These are phyloP conservation scores for Neopestalotiopsis rosae DNA, from an alignment of 2,329 filamentous ascomycete species.

Conservation along the genomic window DNA sequence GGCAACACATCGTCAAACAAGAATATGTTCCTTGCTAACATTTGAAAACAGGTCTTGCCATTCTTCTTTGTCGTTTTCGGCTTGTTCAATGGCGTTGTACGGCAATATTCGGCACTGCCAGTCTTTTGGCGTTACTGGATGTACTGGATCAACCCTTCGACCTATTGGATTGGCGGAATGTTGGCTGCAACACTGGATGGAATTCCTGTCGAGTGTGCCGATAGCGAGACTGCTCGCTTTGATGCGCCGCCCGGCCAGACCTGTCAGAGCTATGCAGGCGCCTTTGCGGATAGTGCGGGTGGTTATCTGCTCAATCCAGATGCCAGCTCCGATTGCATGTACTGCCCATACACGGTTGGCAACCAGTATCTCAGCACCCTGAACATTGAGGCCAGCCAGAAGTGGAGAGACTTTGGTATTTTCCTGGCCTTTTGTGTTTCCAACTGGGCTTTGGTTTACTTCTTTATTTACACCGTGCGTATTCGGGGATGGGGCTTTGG, in stretches of 20 bases:
- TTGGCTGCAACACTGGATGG: slow-evolving; percentile 66
- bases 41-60: slow-evolving; percentile 57
- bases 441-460: slow-evolving; percentile 76
- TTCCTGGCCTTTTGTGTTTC: slow-evolving; percentile 73
- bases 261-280: slow-evolving; percentile 67
- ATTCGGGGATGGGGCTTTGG: slow-evolving; percentile 75
- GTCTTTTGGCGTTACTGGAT: slow-evolving; percentile 78
- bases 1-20: neutral
- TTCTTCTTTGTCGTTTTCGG: slow-evolving; percentile 83
- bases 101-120: slow-evolving; percentile 67
- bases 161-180: slow-evolving; percentile 75
- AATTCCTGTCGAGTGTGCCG: slow-evolving; percentile 53
- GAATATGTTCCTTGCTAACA: too few relatives aligned
- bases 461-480: slow-evolving; percentile 77
- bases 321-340: slow-evolving; percentile 66
- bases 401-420: slow-evolving; percentile 75
- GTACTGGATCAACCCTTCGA: slow-evolving; percentile 72
- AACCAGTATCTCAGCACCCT: slow-evolving; percentile 68
- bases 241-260: slow-evolving; percentile 68
- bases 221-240: slow-evolving; percentile 49
- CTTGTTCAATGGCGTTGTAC: slow-evolving; percentile 79
- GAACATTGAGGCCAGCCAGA: slow-evolving; percentile 58
- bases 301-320: slow-evolving; percentile 70
- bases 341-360: slow-evolving; percentile 65
- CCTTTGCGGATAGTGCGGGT: slow-evolving; percentile 55